These are phyloP conservation scores for Pichia kluyveri DNA, from an alignment of 805 yeast genomes.

Conservation along the genomic window DNA sequence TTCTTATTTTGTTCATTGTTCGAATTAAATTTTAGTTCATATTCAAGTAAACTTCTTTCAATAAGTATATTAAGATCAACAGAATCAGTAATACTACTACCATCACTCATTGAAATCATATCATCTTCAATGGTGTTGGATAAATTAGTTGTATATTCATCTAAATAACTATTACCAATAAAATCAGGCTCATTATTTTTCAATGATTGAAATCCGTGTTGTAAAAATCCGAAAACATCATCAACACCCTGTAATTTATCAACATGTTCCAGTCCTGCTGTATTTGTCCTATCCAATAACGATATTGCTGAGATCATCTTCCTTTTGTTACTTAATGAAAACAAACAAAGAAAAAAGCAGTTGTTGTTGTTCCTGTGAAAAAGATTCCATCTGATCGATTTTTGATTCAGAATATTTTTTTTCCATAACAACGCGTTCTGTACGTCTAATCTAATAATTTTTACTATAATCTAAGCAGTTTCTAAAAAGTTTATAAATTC, in stretches of 20 bases:
- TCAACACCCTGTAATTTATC: background rate
- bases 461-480: too few relatives aligned
- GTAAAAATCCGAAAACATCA: background rate
- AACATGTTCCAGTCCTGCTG: background rate
- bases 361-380: too few relatives aligned
- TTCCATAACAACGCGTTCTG: too few relatives aligned
- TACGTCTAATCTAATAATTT: too few relatives aligned
- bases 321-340: too few relatives aligned
- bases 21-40: background rate
- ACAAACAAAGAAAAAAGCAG: too few relatives aligned
- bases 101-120: background rate
- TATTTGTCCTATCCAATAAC: background rate
- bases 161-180: background rate
- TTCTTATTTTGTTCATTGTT: background rate
- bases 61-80: constrained; percentile 10
- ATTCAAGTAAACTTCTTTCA: constrained; percentile 12
- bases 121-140: background rate
- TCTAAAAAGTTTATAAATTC: too few relatives aligned
- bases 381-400: too few relatives aligned
- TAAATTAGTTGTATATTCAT: background rate
- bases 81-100: background rate
- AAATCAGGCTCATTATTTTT: background rate
- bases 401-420: too few relatives aligned
- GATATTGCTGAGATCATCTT: background rate
- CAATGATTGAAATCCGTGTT: background rate